Evolutionary conservation across 768 basidiomycete genomes (phyloP).

Genomic region (Lyophyllum semitale): DNA sequence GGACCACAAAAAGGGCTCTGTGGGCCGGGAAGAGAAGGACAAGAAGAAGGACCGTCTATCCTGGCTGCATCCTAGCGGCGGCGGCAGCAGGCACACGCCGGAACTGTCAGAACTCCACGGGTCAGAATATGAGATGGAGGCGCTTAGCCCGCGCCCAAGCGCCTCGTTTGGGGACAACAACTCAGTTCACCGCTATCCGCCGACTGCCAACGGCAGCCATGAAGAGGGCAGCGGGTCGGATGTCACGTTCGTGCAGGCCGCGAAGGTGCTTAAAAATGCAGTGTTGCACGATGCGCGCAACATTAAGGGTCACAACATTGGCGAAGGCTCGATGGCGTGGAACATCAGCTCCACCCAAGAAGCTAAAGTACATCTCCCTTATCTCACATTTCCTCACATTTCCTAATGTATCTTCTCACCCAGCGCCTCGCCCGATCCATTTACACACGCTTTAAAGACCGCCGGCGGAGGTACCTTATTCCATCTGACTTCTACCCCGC

Average conservation of each 20-base stretch:
- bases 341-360: slow-evolving; percentile 59
- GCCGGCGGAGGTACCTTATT: slow-evolving; percentile 58
- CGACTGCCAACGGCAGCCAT: slow-evolving; percentile 18
- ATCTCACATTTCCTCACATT: not conserved
- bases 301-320: slow-evolving; percentile 51
- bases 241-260: slow-evolving; percentile 54
- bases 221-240: slow-evolving; percentile 24
- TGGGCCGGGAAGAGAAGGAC: slow-evolving; percentile 8
- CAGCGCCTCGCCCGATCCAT: slow-evolving; percentile 70
- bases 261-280: slow-evolving; percentile 66
- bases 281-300: slow-evolving; percentile 78
- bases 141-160: slow-evolving; percentile 10
- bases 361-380: slow-evolving; percentile 53
- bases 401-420: not conserved
- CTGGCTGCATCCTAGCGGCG: slow-evolving; percentile 1
- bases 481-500: slow-evolving; percentile 74
- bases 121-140: slow-evolving; percentile 7
- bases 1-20: slow-evolving; percentile 10
- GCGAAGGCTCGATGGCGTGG: slow-evolving; percentile 46
- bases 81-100: not conserved
- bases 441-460: slow-evolving; percentile 61
- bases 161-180: slow-evolving; percentile 13
- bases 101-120: not conserved
- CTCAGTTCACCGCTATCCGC: slow-evolving; percentile 43
- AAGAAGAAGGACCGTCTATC: slow-evolving; percentile 19